phyloP scores from a whole-genome alignment of 2,329 filamentous ascomycete genomes.

The Fusarium tricinctum region DNA sequence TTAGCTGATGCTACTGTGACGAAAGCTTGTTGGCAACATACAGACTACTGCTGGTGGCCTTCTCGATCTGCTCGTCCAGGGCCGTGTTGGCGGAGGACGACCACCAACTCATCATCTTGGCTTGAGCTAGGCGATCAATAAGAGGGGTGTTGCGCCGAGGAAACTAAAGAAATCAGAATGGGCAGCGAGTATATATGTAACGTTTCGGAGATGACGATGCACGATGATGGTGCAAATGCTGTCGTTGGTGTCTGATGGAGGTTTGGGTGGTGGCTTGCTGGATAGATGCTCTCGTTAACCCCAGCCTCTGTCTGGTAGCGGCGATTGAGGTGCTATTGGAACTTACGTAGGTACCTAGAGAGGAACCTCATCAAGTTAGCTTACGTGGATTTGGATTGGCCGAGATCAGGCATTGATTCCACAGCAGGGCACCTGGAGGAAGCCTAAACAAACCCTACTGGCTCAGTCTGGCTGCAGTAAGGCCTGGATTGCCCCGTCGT shows the following conservation, averaged over 20 bases:
- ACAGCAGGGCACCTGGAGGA: conserved; percentile 32
- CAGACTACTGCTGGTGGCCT: conserved; percentile 94
- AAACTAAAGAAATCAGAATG: neutral
- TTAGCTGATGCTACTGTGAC: conserved; percentile 32
- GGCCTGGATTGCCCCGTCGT: conserved; percentile 28
- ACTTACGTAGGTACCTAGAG: conserved; percentile 45
- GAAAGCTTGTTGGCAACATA: conserved; percentile 58
- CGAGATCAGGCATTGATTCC: conserved; percentile 31
- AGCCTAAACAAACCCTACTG: conserved; percentile 27
- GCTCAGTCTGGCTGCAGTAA: neutral
- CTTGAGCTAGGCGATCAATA: conserved; percentile 24
- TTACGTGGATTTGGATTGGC: conserved; percentile 34
- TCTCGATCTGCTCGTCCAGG: conserved; percentile 97
- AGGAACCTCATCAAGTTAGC: conserved; percentile 41
- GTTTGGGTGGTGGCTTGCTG: conserved; percentile 27
- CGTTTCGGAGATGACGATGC: conserved; percentile 7
- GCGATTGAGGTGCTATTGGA: conserved; percentile 38
- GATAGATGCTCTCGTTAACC: conserved; percentile 44
- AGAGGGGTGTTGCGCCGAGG: conserved; percentile 1
- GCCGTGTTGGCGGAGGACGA: conserved; percentile 91
- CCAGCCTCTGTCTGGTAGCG: conserved; percentile 44
- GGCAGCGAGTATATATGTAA: neutral
- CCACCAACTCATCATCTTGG: conserved; percentile 90
- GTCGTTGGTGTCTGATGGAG: conserved; percentile 42
- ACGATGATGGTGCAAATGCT: conserved; percentile 9